Percentiles rank a stretch among this genome's conserved stretches.
phyloP scores from a whole-genome alignment of 768 basidiomycete genomes.

The Phaeotremella skinneri region DNA sequence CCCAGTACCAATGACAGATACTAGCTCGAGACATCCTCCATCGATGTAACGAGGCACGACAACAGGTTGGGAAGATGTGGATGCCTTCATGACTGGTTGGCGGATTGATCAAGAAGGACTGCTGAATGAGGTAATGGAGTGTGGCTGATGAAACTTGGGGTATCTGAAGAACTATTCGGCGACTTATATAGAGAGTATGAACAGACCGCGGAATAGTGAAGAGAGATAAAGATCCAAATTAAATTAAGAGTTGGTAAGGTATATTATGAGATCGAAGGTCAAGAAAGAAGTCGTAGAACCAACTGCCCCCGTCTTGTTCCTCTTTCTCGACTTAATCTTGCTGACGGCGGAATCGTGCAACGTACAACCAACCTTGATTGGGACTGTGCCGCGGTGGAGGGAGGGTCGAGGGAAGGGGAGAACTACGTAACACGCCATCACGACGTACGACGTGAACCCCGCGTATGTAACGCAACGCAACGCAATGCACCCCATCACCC shows the following conservation, averaged over 20 bases:
- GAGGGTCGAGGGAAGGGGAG: background rate
- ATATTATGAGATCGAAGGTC: background rate
- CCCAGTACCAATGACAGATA: slow-evolving; percentile 82
- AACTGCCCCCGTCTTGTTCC: background rate
- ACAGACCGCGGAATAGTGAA: too few species aligned
- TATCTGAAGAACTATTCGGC: too few species aligned
- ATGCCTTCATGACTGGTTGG: background rate
- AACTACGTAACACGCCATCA: slow-evolving; percentile 3
- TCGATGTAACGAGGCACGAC: slow-evolving; percentile 68
- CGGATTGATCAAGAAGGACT: background rate
- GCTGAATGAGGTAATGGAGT: background rate
- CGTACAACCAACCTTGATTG: background rate
- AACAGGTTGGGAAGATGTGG: slow-evolving; percentile 37
- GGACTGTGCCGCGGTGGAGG: background rate
- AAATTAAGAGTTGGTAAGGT: background rate
- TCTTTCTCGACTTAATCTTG: background rate
- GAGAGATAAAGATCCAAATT: background rate
- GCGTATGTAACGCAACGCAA: background rate
- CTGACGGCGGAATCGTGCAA: background rate
- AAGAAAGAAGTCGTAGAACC: background rate
- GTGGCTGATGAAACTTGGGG: background rate
- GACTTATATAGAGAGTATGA: background rate
- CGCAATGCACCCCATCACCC: background rate
- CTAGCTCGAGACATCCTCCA: slow-evolving; percentile 73
- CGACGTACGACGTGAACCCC: slow-evolving; percentile 4